Base-by-base conservation (phyloP, 2,329 filamentous ascomycete species). In the Alternaria gansuensis region DNA sequence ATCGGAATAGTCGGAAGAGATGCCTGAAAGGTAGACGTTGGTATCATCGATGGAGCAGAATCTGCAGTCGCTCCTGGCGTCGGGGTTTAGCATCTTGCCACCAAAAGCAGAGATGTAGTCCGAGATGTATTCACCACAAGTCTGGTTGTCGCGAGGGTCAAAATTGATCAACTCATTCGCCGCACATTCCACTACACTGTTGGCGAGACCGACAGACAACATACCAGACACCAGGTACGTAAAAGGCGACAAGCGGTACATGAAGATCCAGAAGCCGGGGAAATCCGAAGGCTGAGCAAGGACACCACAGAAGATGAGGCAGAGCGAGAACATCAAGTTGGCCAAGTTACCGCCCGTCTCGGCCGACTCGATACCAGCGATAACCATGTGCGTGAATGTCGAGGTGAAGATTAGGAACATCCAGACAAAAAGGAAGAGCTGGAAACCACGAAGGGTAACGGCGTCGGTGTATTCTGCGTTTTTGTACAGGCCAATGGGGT, bases 241-340 rank as follows among this genome's bases (percentile, higher is more conserved):
- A 68, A 97, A 90, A 0, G 93, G 92, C 0, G 89, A 92, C 48
- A 93, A 79, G 45, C 90, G 86, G 78, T 94, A 94, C 88, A 93
- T 91, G 82, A 92, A 92, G 67, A 89, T 88, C 90, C 91, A 94
- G 83, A 93, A 93, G 5, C 85, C 80, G 0, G 91, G 90, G 33
- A 94, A 83, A 2, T 79, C 76, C 3, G 79, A 76, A 0, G 89
- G 88, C 5, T 81, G 80, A 28, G 88, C 87, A 62, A 96, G 84
- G 49, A 95, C 89, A 82, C 89, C 75, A 70, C 88, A 91, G 83
- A 93, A 94, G 68, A 92, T 85, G 52, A 93, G 82, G 60, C 84
- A 87, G 54, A 94, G 82, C 34, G 85, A 87, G 80, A 94, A 93
- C 68, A 90, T 79, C 58, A 94, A 75, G 63, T 92, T 91, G 68